Percentiles rank a stretch among this genome's conserved stretches.
Conservation (phyloP, 139 green algal genomes). For the Asterochloris erici region DNA sequence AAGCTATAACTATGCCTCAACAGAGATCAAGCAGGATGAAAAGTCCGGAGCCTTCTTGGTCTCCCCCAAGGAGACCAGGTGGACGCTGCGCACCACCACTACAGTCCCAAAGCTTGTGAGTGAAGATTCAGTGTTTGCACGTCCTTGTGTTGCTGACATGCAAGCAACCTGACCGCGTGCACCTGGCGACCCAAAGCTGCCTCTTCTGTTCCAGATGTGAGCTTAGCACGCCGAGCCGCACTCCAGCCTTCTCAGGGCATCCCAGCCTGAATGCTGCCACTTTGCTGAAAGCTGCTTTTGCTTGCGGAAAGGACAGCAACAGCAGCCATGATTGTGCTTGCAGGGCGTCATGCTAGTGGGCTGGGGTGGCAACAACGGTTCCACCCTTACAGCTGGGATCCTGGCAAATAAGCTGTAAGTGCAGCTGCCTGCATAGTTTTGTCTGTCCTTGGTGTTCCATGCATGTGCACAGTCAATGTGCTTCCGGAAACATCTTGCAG, state of each 20-base stretch:
- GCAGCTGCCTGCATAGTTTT: no score
- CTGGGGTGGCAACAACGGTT: slow-evolving; percentile 97
- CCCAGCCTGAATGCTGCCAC: no score
- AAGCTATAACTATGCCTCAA: slow-evolving; percentile 86
- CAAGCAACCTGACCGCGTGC: not conserved
- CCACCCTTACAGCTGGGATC: slow-evolving; percentile 92
- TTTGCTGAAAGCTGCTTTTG: not conserved
- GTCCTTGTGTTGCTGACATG: not conserved
- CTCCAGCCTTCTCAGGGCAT: not conserved
- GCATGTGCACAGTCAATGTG: no score
- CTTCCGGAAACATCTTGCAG: no score
- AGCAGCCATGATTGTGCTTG: not conserved
- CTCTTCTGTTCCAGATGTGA: no score
- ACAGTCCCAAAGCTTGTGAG: slow-evolving; percentile 93
- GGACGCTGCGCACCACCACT: slow-evolving; percentile 82
- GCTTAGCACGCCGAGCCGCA: not conserved
- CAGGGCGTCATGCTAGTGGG: slow-evolving; percentile 98
- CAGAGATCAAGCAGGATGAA: slow-evolving; percentile 52
- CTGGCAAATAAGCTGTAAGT: slow-evolving; percentile 96
- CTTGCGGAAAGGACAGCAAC: not conserved
- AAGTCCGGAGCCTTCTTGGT: slow-evolving; percentile 72
- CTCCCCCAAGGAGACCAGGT: slow-evolving; percentile 62
- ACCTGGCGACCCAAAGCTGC: no score
- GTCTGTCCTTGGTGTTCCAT: no score
- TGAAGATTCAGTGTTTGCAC: not conserved